Evolutionary conservation across 2,329 filamentous ascomycete genomes (phyloP).

Genomic region (Hypoxylon sp.): DNA sequence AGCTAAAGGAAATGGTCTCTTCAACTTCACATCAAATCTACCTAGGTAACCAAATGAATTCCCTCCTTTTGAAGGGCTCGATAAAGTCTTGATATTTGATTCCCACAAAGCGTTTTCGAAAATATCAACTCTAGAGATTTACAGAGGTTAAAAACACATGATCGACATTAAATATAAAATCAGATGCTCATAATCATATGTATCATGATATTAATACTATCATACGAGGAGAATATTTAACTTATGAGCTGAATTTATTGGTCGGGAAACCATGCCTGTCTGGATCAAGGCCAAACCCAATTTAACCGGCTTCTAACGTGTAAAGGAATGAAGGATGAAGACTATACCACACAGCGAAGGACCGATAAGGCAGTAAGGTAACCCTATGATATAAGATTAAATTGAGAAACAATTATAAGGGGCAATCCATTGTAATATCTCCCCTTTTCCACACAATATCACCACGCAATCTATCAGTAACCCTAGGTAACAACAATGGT

Average conservation of each 20-base stretch:
- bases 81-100: slow-evolving; percentile 10
- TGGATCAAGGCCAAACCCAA: slow-evolving; percentile 10
- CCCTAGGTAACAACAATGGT: slow-evolving; percentile 15
- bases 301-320: slow-evolving; percentile 33
- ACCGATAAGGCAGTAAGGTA: slow-evolving; percentile 9
- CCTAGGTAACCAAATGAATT: neutral
- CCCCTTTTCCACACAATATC: neutral
- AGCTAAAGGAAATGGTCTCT: neutral
- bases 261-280: slow-evolving; percentile 8
- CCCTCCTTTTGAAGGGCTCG: neutral
- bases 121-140: neutral
- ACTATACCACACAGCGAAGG: neutral
- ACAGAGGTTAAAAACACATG: slow-evolving; percentile 7
- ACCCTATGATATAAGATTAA: slow-evolving; percentile 19
- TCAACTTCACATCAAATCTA: neutral
- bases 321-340: slow-evolving; percentile 13
- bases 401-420: neutral
- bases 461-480: neutral
- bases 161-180: slow-evolving; percentile 1
- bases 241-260: slow-evolving; percentile 16
- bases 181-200: slow-evolving; percentile 1
- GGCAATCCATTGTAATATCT: neutral
- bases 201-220: slow-evolving; percentile 7
- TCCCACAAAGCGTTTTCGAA: neutral
- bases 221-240: slow-evolving; percentile 14